Evolutionary conservation across 176 grass and related monocot genomes (phyloP).

Genomic region (Avena eriantha): DNA sequence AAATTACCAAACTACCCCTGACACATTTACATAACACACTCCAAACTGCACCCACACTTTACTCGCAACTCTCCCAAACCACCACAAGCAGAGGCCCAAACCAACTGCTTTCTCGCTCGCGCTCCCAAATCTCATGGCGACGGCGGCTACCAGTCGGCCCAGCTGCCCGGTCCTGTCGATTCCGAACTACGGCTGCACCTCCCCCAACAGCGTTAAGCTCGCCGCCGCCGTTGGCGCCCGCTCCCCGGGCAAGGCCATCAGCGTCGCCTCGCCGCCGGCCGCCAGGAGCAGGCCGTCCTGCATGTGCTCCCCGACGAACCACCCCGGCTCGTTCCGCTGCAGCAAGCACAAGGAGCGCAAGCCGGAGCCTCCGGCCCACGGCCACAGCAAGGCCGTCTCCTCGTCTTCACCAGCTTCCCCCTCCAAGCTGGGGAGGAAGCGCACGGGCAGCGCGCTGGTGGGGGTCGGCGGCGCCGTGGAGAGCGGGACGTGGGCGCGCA

Average conservation of each 20-base stretch:
- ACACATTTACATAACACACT: too few species aligned
- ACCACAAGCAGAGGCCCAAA: neutral
- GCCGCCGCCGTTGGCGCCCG: neutral
- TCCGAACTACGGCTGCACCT: too few species aligned
- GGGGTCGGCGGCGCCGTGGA: constrained; percentile 48
- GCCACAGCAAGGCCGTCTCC: neutral
- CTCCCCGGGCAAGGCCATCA: neutral
- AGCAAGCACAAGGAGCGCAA: constrained; percentile 59
- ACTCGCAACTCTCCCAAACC: neutral
- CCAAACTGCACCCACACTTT: too few species aligned
- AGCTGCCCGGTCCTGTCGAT: neutral
- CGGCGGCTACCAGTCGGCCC: constrained; percentile 40
- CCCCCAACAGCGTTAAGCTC: constrained; percentile 33
- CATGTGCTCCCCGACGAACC: neutral
- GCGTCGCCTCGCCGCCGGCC: neutral
- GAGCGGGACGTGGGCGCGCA: constrained; percentile 57
- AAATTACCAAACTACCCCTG: too few species aligned
- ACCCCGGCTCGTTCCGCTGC: constrained; percentile 30
- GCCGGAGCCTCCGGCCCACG: neutral
- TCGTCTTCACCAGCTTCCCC: neutral
- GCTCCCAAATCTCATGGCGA: constrained; percentile 36
- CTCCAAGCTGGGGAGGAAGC: too few species aligned
- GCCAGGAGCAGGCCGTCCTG: neutral
- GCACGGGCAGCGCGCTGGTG: neutral
- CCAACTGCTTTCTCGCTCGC: neutral